These are phyloP conservation scores for Geotrichum siamense DNA, from an alignment of 1,139 yeast species.

Conservation along the genomic window DNA sequence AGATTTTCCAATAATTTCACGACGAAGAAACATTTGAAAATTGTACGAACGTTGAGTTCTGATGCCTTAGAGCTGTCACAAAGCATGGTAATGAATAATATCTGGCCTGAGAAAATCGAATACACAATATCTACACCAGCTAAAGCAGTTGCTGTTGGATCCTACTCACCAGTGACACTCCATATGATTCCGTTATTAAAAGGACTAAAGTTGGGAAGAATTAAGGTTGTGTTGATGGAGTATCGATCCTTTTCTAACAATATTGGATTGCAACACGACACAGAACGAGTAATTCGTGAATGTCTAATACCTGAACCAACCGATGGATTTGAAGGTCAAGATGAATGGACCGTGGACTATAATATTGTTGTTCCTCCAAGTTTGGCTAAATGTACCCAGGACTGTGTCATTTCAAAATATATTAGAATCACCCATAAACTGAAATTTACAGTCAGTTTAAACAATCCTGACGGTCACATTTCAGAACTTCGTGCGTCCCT, in stretches of 20 bases:
- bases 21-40: slow-evolving; percentile 68
- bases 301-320: slow-evolving; percentile 41
- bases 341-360: slow-evolving; percentile 71
- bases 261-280: slow-evolving; percentile 38
- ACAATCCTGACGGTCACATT: slow-evolving; percentile 68
- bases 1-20: slow-evolving; percentile 58
- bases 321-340: slow-evolving; percentile 40
- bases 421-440: slow-evolving; percentile 66
- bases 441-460: slow-evolving; percentile 54
- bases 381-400: slow-evolving; percentile 73
- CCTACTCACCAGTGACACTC: slow-evolving; percentile 62
- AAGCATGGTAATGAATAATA: slow-evolving; percentile 88
- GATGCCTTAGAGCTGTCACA: slow-evolving; percentile 86
- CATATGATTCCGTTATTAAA: slow-evolving; percentile 72
- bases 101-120: slow-evolving; percentile 93
- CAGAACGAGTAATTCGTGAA: slow-evolving; percentile 52
- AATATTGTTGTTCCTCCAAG: slow-evolving; percentile 60
- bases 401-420: slow-evolving; percentile 53
- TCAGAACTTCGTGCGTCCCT: slow-evolving; percentile 71
- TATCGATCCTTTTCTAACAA: slow-evolving; percentile 56
- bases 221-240: slow-evolving; percentile 62
- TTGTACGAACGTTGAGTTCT: slow-evolving; percentile 81
- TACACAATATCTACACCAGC: slow-evolving; percentile 82
- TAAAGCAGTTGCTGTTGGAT: slow-evolving; percentile 85
- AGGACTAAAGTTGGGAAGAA: slow-evolving; percentile 68